These are phyloP conservation scores for Penicillium nordicum DNA, from an alignment of 2,329 filamentous ascomycete species.

Conservation along the genomic window DNA sequence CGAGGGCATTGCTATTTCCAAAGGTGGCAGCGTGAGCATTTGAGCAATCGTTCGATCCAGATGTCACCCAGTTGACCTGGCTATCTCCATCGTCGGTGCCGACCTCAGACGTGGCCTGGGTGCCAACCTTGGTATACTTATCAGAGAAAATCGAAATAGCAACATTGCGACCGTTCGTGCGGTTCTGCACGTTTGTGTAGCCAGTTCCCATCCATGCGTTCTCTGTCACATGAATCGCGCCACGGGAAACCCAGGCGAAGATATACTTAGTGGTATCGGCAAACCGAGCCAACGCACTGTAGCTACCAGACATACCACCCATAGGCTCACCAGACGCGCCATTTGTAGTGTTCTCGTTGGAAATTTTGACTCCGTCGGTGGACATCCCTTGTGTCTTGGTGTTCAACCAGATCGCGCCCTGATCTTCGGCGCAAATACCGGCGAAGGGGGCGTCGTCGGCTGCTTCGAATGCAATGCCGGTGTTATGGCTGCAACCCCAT, in stretches of 20 bases:
- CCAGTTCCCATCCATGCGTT: conserved; percentile 59
- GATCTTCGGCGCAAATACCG: conserved; percentile 59
- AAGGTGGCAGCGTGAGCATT: conserved; percentile 60
- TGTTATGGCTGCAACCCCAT: conserved; percentile 64
- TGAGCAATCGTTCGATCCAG: conserved; percentile 51
- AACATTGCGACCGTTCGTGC: conserved; percentile 58
- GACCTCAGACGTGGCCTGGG: conserved; percentile 54
- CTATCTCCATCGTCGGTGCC: conserved; percentile 54
- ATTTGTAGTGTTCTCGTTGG: conserved; percentile 61
- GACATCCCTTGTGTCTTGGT: conserved; percentile 57
- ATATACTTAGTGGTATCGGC: conserved; percentile 53
- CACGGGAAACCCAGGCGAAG: conserved; percentile 62
- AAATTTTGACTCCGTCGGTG: conserved; percentile 53
- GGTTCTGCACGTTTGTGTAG: conserved; percentile 53
- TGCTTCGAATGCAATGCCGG: conserved; percentile 61
- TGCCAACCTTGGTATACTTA: conserved; percentile 55
- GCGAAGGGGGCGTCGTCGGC: conserved; percentile 58
- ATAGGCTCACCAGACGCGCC: conserved; percentile 57
- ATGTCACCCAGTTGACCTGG: conserved; percentile 60
- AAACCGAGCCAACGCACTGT: conserved; percentile 56
- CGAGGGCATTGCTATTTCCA: conserved; percentile 50
- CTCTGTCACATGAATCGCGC: conserved; percentile 52
- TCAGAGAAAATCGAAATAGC: conserved; percentile 57
- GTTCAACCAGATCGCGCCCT: conserved; percentile 63
- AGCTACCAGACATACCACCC: conserved; percentile 63